Conservation (phyloP, 139 green algal genomes). For the Chlorella sp. region DNA sequence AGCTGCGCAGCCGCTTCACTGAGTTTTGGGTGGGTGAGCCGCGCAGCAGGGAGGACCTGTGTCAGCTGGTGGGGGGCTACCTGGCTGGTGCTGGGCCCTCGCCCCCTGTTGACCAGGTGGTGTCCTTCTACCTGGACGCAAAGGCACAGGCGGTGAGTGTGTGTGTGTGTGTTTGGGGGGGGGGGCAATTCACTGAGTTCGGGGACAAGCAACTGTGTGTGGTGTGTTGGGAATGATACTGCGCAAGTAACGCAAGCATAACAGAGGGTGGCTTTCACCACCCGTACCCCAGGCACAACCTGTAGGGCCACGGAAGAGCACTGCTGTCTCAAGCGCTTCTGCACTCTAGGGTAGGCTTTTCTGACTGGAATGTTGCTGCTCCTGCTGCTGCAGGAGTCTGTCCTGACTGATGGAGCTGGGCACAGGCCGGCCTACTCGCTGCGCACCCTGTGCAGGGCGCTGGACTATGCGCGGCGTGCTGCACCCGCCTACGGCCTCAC, state of each 20-base stretch:
- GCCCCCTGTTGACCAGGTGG: constrained; percentile 62
- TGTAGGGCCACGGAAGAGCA: background rate
- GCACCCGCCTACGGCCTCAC: constrained; percentile 80
- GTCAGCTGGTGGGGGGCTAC: constrained; percentile 69
- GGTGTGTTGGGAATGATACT: background rate
- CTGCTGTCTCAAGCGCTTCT: background rate
- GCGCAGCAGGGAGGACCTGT: constrained; percentile 67
- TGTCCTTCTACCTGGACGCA: constrained; percentile 89
- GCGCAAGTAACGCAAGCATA: no score
- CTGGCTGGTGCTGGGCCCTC: constrained; percentile 32
- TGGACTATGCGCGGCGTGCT: constrained; percentile 76
- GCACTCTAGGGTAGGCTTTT: background rate
- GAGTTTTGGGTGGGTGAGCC: constrained; percentile 88
- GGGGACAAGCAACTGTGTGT: background rate
- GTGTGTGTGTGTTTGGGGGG: background rate
- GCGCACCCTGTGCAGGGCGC: constrained; percentile 83
- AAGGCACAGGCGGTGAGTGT: constrained; percentile 63
- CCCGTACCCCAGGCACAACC: no score
- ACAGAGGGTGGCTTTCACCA: no score
- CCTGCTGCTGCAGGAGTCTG: constrained; percentile 40
- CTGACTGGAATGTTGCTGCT: background rate
- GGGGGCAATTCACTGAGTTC: background rate
- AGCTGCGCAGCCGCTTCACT: constrained; percentile 86
- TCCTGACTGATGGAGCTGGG: constrained; percentile 76
- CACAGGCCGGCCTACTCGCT: constrained; percentile 86